Evolutionary conservation across 805 yeast species (phyloP).

Genomic region (Starmerella floris): DNA sequence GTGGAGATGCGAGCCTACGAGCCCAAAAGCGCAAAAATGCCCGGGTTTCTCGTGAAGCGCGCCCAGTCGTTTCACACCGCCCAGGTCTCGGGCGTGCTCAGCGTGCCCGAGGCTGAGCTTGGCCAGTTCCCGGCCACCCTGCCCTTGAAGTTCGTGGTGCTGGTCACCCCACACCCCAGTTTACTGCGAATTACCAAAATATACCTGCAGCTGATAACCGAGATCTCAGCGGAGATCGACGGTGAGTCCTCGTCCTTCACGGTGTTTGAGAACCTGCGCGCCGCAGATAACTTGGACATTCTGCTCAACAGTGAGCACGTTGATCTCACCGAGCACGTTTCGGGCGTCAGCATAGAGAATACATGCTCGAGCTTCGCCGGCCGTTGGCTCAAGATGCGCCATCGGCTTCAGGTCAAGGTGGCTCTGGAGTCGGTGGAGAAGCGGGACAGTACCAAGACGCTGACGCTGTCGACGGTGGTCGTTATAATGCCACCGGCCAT

Average conservation of each 20-base stretch:
- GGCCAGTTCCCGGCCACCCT: constrained; percentile 4
- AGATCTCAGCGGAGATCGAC: constrained; percentile 1
- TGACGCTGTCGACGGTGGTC: constrained; percentile 1
- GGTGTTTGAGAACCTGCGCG: neutral
- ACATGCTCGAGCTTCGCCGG: constrained; percentile 12
- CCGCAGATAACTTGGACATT: neutral
- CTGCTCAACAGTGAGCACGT: neutral
- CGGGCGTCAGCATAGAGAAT: constrained; percentile 2
- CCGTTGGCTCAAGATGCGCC: constrained; percentile 11
- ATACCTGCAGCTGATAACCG: constrained; percentile 3
- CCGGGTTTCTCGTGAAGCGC: neutral
- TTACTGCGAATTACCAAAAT: constrained; percentile 2
- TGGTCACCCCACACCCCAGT: constrained; percentile 3
- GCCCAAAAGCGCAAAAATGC: neutral
- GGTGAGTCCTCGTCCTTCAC: constrained; percentile 1
- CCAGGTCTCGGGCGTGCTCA: constrained; percentile 3
- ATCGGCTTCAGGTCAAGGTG: constrained; percentile 2
- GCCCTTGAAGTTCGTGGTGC: constrained; percentile 6
- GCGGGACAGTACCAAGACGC: neutral
- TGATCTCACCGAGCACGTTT: constrained; percentile 7
- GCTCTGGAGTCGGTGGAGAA: constrained; percentile 1
- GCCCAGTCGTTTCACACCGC: neutral
- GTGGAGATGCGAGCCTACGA: neutral
- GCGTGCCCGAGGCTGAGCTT: constrained; percentile 5
- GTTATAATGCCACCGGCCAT: constrained; percentile 3